Evolutionary conservation across 2,329 filamentous ascomycete species (phyloP).

Genomic region (Pseudogymnoascus sp.): DNA sequence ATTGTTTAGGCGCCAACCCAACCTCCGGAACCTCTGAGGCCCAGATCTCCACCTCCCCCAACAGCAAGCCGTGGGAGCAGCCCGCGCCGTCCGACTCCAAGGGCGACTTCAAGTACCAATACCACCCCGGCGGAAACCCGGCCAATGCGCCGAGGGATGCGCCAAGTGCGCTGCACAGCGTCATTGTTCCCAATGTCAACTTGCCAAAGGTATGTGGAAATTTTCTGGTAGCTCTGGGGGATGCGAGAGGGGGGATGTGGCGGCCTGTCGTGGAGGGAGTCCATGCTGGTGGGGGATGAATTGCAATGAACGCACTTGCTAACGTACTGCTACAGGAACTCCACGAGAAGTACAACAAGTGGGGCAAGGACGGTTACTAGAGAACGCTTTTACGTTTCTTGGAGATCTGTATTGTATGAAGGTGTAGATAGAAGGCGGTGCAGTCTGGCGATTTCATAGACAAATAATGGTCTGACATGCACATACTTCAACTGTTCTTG

Average conservation of each 20-base stretch:
- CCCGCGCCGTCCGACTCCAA: constrained; percentile 55
- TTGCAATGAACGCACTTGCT: neutral
- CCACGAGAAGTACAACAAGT: constrained; percentile 99
- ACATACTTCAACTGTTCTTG: neutral
- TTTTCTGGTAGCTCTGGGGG: neutral
- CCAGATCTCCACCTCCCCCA: constrained; percentile 62
- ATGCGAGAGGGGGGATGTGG: neutral
- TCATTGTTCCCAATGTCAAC: constrained; percentile 88
- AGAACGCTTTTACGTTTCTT: neutral
- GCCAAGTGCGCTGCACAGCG: constrained; percentile 89
- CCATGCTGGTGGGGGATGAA: neutral
- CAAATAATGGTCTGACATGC: constrained; percentile 3
- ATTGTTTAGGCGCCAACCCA: constrained; percentile 62
- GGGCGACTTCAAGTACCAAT: constrained; percentile 51
- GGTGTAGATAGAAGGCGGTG: constrained; percentile 1
- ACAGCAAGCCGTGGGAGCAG: constrained; percentile 83
- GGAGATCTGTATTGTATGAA: constrained; percentile 1
- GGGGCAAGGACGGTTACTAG: constrained; percentile 84
- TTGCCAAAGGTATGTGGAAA: constrained; percentile 65
- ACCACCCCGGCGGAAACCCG: constrained; percentile 66
- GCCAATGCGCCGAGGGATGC: constrained; percentile 73
- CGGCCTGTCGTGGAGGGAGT: neutral
- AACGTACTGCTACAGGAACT: constrained; percentile 50
- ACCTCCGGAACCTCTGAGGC: constrained; percentile 78
- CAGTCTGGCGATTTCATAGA: constrained; percentile 3